These are phyloP conservation scores for Claviceps capensis DNA, from an alignment of 2,329 filamentous ascomycete genomes.

Conservation along the genomic window DNA sequence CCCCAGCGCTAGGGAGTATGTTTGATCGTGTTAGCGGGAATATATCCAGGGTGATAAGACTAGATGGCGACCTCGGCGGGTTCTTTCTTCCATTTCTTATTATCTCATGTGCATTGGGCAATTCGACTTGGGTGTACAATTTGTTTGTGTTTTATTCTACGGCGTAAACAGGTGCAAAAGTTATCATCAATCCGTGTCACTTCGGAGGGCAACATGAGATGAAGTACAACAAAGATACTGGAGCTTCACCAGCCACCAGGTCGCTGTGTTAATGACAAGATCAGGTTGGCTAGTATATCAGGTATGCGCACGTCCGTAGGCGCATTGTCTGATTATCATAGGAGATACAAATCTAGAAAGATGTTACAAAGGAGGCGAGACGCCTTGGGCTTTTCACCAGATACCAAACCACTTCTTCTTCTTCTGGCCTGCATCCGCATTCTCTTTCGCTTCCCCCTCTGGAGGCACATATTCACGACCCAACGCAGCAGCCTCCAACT, in stretches of 20 bases:
- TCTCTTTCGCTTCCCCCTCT: conserved; percentile 14
- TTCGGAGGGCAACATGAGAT: neutral
- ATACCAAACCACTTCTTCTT: conserved; percentile 77
- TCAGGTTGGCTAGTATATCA: neutral
- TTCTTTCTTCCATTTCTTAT: neutral
- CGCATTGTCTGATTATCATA: neutral
- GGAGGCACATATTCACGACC: conserved; percentile 20
- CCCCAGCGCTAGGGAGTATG: neutral
- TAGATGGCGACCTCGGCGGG: neutral
- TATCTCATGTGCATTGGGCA: neutral
- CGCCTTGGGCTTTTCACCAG: conserved; percentile 37
- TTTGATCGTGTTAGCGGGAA: neutral
- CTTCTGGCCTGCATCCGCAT: conserved; percentile 2
- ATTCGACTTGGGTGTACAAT: neutral
- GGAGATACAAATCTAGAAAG: neutral
- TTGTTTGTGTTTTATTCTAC: neutral
- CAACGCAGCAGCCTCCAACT: conserved; percentile 22
- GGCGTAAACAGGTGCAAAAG: neutral
- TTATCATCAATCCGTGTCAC: neutral
- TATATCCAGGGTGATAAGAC: neutral
- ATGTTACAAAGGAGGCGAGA: neutral
- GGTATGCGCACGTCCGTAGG: neutral
- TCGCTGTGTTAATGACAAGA: neutral
- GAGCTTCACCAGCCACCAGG: neutral
- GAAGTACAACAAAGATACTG: neutral